Base-by-base conservation (phyloP, 2,329 filamentous ascomycete species). In the Lachnellula hyalina region DNA sequence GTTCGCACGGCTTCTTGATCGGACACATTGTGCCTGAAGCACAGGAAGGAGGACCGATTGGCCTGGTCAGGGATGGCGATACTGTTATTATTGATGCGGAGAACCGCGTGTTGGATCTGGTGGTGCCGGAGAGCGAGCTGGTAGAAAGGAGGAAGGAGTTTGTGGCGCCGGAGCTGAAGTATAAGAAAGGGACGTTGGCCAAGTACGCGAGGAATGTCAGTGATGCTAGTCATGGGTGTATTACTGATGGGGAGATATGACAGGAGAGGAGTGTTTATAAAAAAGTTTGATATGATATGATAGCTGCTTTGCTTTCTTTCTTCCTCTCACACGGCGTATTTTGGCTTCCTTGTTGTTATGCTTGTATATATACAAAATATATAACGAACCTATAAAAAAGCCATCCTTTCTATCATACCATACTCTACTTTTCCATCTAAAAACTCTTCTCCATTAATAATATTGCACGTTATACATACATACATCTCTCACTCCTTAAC, bases 21-120 rank as follows among this genome's bases (percentile, higher is more conserved):
- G 81, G 81, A 5, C 81, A 84, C 62, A 81, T 84, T 59, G 80
- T 82, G 12, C 81, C 81, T 2, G 81, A 84, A 67, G 81, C 81
- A 1, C 80, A 83, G 63, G 78, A 77, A 53, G 81, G 81, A 46
- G 81, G 81, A 2, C 81, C 81, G 0, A 82, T 84, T 55, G 81
- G 77, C 12, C 70, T 84, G 41, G 80, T 83, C 1, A 66, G 74
- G 51, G 79, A 84, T 63, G 81, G 81, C 3, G 81, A 84, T 63
- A 75, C 75, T 51, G 80, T 84, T 60, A 73, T 76, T n/a, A 84
- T 84, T 60, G 80, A 84, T 69, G 79, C 81, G 0, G 81, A 83
- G 63, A 74, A 72, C 38, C 74, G 76, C 46, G 73, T 77, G 57
- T 69, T 84, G 52, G 79, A 83, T 63, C 67, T 82, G 15, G 64